phyloP scores from a whole-genome alignment of 2,329 filamentous ascomycete species.

The Cryphonectria nitschkei region DNA sequence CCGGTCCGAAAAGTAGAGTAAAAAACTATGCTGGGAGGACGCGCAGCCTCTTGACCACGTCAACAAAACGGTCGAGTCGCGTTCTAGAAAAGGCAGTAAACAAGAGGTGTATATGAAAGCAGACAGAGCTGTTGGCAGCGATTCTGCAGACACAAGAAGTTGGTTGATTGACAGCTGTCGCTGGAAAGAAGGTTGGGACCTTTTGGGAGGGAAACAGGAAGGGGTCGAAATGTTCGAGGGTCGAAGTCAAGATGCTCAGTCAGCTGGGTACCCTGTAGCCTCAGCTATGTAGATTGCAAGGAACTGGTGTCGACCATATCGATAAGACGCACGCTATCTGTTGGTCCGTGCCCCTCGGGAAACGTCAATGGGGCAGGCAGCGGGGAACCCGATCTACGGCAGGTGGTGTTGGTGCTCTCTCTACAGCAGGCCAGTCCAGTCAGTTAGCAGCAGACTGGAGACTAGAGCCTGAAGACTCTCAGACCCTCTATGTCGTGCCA shows the following conservation, averaged over 20 bases:
- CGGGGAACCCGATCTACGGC: conserved; percentile 10
- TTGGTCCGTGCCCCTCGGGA: not conserved
- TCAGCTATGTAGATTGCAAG: not conserved
- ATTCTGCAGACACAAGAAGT: not conserved
- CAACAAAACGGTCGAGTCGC: not conserved
- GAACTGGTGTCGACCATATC: not conserved
- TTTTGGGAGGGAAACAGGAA: not conserved
- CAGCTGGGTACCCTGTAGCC: not conserved
- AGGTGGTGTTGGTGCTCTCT: not conserved
- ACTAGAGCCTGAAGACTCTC: not conserved
- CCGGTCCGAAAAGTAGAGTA: not conserved
- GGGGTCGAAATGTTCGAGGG: conserved; percentile 11
- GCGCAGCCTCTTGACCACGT: not conserved
- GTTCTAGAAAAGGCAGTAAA: conserved; percentile 4
- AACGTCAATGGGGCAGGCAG: not conserved
- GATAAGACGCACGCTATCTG: not conserved
- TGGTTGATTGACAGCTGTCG: not conserved
- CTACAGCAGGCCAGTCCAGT: not conserved
- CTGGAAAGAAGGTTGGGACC: not conserved
- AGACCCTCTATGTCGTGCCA: not conserved
- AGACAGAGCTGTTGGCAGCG: not conserved
- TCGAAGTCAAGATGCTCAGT: conserved; percentile 7
- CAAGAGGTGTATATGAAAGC: not conserved
- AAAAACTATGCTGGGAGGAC: conserved; percentile 1
- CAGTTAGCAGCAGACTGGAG: not conserved